Evolutionary conservation across 768 basidiomycete genomes (phyloP).

Genomic region (Mycena latifolia): DNA sequence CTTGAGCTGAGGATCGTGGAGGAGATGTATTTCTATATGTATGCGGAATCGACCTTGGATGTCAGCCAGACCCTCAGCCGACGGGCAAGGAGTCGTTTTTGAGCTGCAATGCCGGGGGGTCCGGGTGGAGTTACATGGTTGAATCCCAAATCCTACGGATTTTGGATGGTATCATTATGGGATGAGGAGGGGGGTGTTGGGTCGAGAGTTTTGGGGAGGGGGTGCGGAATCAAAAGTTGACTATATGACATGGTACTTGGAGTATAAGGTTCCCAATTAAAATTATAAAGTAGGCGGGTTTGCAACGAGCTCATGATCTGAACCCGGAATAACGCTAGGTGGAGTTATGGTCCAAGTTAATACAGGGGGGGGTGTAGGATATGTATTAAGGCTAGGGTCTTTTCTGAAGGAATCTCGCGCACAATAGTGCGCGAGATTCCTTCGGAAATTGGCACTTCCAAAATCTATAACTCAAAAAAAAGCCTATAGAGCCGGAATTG

Average conservation of each 20-base stretch:
- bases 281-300: background rate
- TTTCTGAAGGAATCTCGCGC: no score
- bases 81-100: background rate
- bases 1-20: background rate
- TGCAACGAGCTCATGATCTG: background rate
- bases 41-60: conserved; percentile 8
- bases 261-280: background rate
- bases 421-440: no score
- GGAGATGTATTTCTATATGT: conserved; percentile 1
- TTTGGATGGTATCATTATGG: no score
- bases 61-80: background rate
- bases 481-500: no score
- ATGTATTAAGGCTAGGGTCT: no score
- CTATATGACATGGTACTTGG: background rate
- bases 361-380: no score
- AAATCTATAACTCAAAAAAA: no score
- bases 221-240: background rate
- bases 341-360: no score
- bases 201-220: background rate
- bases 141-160: no score
- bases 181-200: conserved; percentile 3
- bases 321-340: background rate
- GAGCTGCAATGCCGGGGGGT: no score
- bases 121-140: background rate
- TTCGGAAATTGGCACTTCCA: no score